Base-by-base conservation (phyloP, 345 rosid species). In the Salix koriyanagi region DNA sequence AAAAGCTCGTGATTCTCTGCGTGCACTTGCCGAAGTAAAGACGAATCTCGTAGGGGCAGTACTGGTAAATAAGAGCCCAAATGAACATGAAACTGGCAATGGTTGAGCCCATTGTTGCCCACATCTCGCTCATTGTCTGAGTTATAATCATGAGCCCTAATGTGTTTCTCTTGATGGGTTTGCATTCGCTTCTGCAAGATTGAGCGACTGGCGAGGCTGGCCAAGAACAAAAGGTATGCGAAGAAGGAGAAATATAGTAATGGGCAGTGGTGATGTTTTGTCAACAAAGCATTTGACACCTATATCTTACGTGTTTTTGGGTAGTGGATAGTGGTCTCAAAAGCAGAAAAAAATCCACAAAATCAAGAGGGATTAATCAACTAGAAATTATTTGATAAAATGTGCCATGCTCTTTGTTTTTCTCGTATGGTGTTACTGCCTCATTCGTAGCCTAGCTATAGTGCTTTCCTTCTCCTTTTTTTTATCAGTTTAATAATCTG, bases 71-170 rank as follows among this genome's bases (percentile, higher is more conserved):
- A 14, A 90, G 79, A 4, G 91, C 91, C 89, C 88, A 89, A 3
- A 83, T 4, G 87, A 89, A 90, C 89, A 87, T 86, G 78, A 87
- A 60, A 75, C 90, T 87, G 26, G 90, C 91, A 2, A 87, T 72
- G 60, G 90, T 83, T 70, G 90, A 87, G 10, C 94, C 92, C 90
- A 85, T 83, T 76, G 88, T 80, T 48, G 91, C 67, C 88, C 85
- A 88, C 84, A 85, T 81, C 77, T 86, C 93, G 1, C 71, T 65
- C 88, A 83, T 72, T 69, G 78, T 85, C 52, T 77, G 76, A 12
- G 86, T 79, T 75, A 78, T 36, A 79, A 81, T 75, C 83, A 41
- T 71, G 32, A 15, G 26, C 62, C 1, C 56, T 50, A 41, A 12
- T 64, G 44, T 21, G 48, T 26, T 15, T 28, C n/a, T 56, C 11